Evolutionary conservation across 192 early-diverging fungal genomes (phyloP).

Genomic region (Globomyces pollinis-pini): DNA sequence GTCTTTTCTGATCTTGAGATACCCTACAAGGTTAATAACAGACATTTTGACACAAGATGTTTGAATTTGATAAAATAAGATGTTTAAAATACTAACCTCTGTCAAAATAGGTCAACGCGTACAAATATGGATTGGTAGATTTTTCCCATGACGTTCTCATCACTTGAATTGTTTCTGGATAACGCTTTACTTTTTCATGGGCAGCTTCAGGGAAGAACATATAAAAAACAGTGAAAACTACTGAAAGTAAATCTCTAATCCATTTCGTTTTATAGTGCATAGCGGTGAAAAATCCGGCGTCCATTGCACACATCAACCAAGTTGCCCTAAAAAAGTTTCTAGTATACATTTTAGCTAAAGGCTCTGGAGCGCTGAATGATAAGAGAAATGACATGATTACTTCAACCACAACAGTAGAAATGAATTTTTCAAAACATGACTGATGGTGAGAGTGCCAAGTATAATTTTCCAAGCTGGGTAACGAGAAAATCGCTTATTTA

Average conservation of each 20-base stretch:
- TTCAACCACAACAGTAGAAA: conserved; percentile 66
- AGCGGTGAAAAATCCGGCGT: conserved; percentile 90
- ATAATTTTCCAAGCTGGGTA: conserved; percentile 70
- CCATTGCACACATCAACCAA: conserved; percentile 80
- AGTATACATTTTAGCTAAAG: conserved; percentile 76
- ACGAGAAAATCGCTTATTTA: conserved; percentile 17
- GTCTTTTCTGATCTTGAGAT: conserved; percentile 30
- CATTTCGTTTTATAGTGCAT: conserved; percentile 68
- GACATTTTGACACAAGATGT: background rate
- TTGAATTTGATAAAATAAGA: too few species aligned
- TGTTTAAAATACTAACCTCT: too few species aligned
- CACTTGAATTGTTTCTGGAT: conserved; percentile 63
- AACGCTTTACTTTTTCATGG: conserved; percentile 62
- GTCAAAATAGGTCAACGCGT: conserved; percentile 34
- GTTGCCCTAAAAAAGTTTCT: conserved; percentile 84
- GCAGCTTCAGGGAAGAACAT: conserved; percentile 76
- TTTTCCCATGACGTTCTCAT: conserved; percentile 91
- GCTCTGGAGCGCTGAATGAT: conserved; percentile 74
- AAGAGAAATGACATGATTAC: too few species aligned
- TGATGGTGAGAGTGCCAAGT: conserved; percentile 48
- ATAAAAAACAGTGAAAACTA: conserved; percentile 76
- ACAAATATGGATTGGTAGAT: conserved; percentile 61
- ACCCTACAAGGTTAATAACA: background rate
- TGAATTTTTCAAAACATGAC: conserved; percentile 63
- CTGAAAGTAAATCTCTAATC: conserved; percentile 65